A percentile compares a stretch with the other conserved stretches of the same genome.
Conservation (phyloP, 106 monocot species). For the Acorus calamus region DNA sequence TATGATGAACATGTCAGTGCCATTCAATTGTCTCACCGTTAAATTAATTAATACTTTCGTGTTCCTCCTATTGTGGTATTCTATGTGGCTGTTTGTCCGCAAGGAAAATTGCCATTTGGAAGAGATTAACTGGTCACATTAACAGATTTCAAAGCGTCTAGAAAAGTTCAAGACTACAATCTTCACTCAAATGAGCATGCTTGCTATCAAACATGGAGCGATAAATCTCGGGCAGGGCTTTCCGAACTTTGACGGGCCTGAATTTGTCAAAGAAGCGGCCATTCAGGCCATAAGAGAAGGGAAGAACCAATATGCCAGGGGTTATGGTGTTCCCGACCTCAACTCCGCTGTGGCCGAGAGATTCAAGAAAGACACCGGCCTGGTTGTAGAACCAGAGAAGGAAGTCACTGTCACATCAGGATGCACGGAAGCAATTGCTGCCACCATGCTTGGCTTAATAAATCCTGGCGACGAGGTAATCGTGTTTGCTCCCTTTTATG, state of each 20-base stretch:
- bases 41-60: too few species aligned
- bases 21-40: too few species aligned
- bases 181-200: slow-evolving; percentile 95
- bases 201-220: slow-evolving; percentile 81
- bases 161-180: slow-evolving; percentile 97
- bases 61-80: too few species aligned
- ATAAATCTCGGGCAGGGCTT: slow-evolving; percentile 98
- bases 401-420: slow-evolving; percentile 95
- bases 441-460: slow-evolving; percentile 82
- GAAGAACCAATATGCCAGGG: slow-evolving; percentile 91
- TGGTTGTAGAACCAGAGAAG: slow-evolving; percentile 69
- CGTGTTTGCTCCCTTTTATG: slow-evolving; percentile 92
- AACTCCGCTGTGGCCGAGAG: slow-evolving; percentile 70
- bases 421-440: slow-evolving; percentile 97
- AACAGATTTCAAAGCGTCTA: slow-evolving; percentile 76
- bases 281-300: slow-evolving; percentile 80
- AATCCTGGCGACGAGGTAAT: slow-evolving; percentile 93
- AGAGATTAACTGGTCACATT: too few species aligned
- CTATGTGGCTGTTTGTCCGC: too few species aligned
- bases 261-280: slow-evolving; percentile 90
- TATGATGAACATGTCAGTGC: too few species aligned
- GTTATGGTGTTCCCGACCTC: slow-evolving; percentile 77
- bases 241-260: slow-evolving; percentile 95
- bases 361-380: slow-evolving; percentile 68
- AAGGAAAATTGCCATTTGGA: too few species aligned